Evolutionary conservation across 106 monocot genomes (phyloP).

Genomic region (Dioscorea zingiberensis): DNA sequence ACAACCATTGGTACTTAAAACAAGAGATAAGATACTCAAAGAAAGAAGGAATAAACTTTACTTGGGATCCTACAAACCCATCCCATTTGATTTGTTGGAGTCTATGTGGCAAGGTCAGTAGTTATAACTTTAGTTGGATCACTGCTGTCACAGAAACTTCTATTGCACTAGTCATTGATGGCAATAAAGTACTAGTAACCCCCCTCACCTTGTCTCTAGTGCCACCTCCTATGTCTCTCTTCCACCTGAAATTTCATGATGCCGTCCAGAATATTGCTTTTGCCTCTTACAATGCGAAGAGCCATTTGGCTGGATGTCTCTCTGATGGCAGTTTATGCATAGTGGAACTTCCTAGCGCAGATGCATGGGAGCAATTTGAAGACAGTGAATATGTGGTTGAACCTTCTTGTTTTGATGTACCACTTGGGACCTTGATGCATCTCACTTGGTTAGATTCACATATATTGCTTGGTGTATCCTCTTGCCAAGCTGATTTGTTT

Average conservation of each 20-base stretch:
- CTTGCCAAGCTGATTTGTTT: neutral
- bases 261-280: slow-evolving; percentile 56
- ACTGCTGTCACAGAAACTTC: slow-evolving; percentile 77
- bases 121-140: slow-evolving; percentile 67
- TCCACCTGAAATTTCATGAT: slow-evolving; percentile 60
- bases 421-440: slow-evolving; percentile 33
- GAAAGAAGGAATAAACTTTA: slow-evolving; percentile 52
- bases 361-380: slow-evolving; percentile 77
- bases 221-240: slow-evolving; percentile 93
- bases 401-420: slow-evolving; percentile 25
- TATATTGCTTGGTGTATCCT: slow-evolving; percentile 55
- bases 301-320: slow-evolving; percentile 53
- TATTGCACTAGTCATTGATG: slow-evolving; percentile 73
- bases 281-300: slow-evolving; percentile 43
- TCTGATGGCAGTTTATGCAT: slow-evolving; percentile 73
- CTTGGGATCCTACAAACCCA: slow-evolving; percentile 90
- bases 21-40: slow-evolving; percentile 78
- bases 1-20: slow-evolving; percentile 97
- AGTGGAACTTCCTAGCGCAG: slow-evolving; percentile 46
- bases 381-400: slow-evolving; percentile 40
- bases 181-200: slow-evolving; percentile 58
- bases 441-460: slow-evolving; percentile 80
- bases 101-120: slow-evolving; percentile 43
- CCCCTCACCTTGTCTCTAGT: slow-evolving; percentile 72
- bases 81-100: slow-evolving; percentile 84